Evolutionary conservation across 768 basidiomycete genomes (phyloP), one percentile per base, ranked within the genome.

Genomic region (Mycena latifolia): DNA sequence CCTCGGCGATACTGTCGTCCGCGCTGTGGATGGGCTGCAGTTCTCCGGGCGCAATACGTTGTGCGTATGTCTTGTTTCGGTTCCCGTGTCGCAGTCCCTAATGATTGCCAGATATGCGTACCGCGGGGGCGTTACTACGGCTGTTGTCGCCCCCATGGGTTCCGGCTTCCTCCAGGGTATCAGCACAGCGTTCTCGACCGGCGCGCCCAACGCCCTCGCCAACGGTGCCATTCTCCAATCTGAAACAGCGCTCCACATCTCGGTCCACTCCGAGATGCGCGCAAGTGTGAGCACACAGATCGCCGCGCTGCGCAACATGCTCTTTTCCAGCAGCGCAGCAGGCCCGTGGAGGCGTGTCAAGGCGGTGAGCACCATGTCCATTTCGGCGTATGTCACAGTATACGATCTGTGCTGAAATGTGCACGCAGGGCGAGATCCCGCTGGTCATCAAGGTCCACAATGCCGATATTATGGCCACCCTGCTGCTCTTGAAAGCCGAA

Each of bases 401-500:
- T 39, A 10, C 17, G 14, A 4, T 39, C 17, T 39, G 17, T 7
- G 3, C 3, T 50, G 14, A 28, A 5, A 3, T 9, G 18, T 20
- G 77, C 76, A 15, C 15, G 77, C 39, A 91, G 84, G 90, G 92
- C 14, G 66, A 78, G 25, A 74, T 90, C 0, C 87, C 91, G 0
- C 79, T 96, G 20, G 91, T 94, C 2, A 76, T 94, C 24, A 78
- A 85, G 2, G 89, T 88, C 18, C 81, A 90, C 63, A 92, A 84
- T 70, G 92, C 92, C 11, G 94, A 95, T 74, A 82, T 90, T 55
- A 95, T 95, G 74, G 87, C 91, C 0, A 85, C 88, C 0, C 77
- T 95, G 17, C 77, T 96, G 43, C 71, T 67, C 8, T 84, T 95
- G 65, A 91, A 90, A 73, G 70, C 71, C 14, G 85, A 89, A 55